Evolutionary conservation across 495 filamentous ascomycete genomes (phyloP).

Genomic region (Penicillium pulvis): DNA sequence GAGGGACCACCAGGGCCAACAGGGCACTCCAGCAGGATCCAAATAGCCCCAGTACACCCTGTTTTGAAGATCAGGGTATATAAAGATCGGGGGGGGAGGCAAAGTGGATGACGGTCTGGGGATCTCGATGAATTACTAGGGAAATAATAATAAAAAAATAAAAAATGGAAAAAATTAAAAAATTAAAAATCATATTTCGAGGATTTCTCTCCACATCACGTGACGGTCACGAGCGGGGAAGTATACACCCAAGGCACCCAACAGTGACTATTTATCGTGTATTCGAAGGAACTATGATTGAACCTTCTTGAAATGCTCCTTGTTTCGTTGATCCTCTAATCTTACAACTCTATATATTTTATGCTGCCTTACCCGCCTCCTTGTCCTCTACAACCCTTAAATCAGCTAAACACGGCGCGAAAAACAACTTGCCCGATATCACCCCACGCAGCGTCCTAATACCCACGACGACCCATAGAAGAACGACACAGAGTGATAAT

Average conservation of each 20-base stretch:
- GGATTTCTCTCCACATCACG: constrained; percentile 30
- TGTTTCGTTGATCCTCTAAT: no score
- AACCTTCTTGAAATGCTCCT: no score
- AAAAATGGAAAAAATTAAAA: constrained; percentile 16
- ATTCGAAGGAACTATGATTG: not conserved
- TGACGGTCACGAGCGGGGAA: constrained; percentile 14
- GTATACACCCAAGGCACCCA: not conserved
- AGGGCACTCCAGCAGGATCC: constrained; percentile 1
- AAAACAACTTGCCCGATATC: constrained; percentile 48
- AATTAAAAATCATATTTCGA: constrained; percentile 9
- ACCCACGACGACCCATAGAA: constrained; percentile 55
- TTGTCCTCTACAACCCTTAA: constrained; percentile 28
- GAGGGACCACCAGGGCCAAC: constrained; percentile 10
- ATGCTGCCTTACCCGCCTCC: constrained; percentile 20
- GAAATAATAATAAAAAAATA: constrained; percentile 25
- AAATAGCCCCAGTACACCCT: constrained; percentile 3
- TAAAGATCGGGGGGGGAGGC: constrained; percentile 22
- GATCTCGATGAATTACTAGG: constrained; percentile 25
- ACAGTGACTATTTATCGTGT: not conserved
- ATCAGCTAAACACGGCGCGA: constrained; percentile 55
- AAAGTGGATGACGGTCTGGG: constrained; percentile 32
- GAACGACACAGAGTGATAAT: constrained; percentile 47
- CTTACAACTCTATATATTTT: no score
- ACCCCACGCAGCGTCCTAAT: constrained; percentile 45
- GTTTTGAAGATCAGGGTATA: constrained; percentile 3